Conservation (phyloP, 1,284 basidiomycete genomes). For the Mixia osmundae region DNA sequence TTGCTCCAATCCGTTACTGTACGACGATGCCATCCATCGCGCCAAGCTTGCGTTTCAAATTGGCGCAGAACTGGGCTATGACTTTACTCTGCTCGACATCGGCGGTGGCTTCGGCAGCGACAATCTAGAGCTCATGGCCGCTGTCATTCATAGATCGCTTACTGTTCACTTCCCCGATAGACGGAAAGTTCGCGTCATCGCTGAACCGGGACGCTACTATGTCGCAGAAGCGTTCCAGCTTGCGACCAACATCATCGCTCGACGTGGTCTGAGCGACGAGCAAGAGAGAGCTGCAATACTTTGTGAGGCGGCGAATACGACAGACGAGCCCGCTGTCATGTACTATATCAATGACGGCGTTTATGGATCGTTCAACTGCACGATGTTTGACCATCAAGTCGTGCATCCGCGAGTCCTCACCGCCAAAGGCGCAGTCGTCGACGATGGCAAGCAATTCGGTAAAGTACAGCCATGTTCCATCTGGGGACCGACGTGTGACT, state of each 20-base stretch:
- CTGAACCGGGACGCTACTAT: conserved; percentile 88
- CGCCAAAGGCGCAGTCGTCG: conserved; percentile 16
- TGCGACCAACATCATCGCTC: conserved; percentile 81
- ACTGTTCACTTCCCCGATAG: conserved; percentile 59
- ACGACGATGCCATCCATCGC: conserved; percentile 67
- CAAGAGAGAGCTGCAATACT: conserved; percentile 1
- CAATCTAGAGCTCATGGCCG: conserved; percentile 61
- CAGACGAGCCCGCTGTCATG: conserved; percentile 40
- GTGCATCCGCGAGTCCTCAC: conserved; percentile 60
- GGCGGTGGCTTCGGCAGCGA: conserved; percentile 89
- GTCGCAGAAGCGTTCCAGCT: conserved; percentile 81
- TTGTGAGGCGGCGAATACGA: conserved; percentile 17
- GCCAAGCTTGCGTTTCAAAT: conserved; percentile 71
- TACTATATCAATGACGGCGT: conserved; percentile 97
- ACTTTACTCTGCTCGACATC: conserved; percentile 60
- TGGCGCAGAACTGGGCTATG: conserved; percentile 56
- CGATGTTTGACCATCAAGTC: conserved; percentile 76
- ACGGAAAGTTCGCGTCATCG: conserved; percentile 53
- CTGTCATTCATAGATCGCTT: conserved; percentile 46
- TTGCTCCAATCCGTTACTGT: conserved; percentile 75
- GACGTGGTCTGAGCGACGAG: conserved; percentile 29
- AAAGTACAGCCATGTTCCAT: conserved; percentile 12
- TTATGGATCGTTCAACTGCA: conserved; percentile 95
- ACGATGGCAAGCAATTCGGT: too few species aligned
- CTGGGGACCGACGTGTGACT: conserved; percentile 47